Conservation (phyloP, 1,284 basidiomycete species). For the Coniferiporia weirii region DNA sequence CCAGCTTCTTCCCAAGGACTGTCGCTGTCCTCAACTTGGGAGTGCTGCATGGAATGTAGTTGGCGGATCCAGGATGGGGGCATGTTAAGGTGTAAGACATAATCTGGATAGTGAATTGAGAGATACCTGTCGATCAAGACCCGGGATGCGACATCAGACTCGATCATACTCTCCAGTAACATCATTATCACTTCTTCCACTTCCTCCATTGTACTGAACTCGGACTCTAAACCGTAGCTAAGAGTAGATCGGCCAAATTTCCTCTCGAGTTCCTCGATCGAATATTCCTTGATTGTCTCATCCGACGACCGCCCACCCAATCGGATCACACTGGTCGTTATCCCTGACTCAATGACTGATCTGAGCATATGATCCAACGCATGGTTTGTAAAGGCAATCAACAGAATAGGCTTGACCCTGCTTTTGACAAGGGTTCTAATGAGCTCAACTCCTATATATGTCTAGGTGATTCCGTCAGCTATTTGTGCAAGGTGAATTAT, state of each 20-base stretch:
- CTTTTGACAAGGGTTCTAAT: conserved; percentile 56
- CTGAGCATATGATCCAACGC: conserved; percentile 66
- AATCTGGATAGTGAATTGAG: neutral
- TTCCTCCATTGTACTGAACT: conserved; percentile 38
- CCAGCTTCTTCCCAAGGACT: neutral
- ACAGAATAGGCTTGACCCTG: conserved; percentile 47
- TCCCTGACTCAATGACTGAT: conserved; percentile 53
- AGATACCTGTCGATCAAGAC: neutral
- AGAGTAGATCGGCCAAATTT: conserved; percentile 40
- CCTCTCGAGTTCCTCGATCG: conserved; percentile 51
- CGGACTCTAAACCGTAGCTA: conserved; percentile 26
- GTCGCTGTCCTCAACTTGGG: neutral
- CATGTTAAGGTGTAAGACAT: neutral
- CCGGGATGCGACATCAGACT: conserved; percentile 21
- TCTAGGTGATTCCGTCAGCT: conserved; percentile 32
- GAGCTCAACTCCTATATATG: conserved; percentile 62
- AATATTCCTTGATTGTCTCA: conserved; percentile 50
- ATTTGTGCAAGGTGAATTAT: neutral
- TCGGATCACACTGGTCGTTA: conserved; percentile 58
- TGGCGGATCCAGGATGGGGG: neutral
- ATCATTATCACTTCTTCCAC: conserved; percentile 40
- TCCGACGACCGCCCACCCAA: conserved; percentile 58
- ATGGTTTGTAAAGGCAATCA: conserved; percentile 75
- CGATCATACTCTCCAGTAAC: conserved; percentile 40
- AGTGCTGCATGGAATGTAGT: neutral